phyloP scores from a whole-genome alignment of 495 filamentous ascomycete genomes.

The Penicillium coffeae region DNA sequence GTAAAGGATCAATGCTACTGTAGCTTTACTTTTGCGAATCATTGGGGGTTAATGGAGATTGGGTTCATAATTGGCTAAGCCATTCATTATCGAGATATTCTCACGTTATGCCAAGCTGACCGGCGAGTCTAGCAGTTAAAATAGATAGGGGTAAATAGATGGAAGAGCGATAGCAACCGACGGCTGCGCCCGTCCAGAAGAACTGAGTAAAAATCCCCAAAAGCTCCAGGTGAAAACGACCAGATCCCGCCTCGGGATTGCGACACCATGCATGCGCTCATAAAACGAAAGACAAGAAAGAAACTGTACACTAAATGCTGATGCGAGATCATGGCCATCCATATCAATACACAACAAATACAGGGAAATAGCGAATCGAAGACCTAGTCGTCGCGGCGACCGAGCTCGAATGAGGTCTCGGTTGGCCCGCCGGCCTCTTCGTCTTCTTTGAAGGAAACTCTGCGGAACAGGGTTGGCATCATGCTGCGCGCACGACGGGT shows the following conservation, averaged over 20 bases:
- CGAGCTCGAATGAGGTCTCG: constrained; percentile 43
- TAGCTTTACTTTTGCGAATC: too few species aligned
- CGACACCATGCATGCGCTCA: constrained; percentile 30
- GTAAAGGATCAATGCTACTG: too few species aligned
- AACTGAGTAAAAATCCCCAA: constrained; percentile 5
- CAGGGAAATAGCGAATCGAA: constrained; percentile 9
- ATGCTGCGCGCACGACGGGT: constrained; percentile 30
- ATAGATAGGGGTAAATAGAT: constrained; percentile 3
- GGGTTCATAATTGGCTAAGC: too few species aligned
- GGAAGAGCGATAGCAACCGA: constrained; percentile 5
- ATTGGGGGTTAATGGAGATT: too few species aligned
- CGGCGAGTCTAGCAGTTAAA: too few species aligned
- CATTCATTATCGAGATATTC: too few species aligned
- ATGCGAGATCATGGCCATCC: constrained; percentile 25
- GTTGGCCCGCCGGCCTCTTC: constrained; percentile 34
- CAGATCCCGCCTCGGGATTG: constrained; percentile 24
- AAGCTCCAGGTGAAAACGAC: constrained; percentile 24
- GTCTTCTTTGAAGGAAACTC: constrained; percentile 45
- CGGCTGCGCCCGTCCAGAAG: too few species aligned
- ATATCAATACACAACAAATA: constrained; percentile 27
- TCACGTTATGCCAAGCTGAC: too few species aligned
- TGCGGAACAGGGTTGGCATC: constrained; percentile 38
- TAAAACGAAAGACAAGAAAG: constrained; percentile 15
- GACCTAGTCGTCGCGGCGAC: constrained; percentile 36
- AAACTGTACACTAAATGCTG: constrained; percentile 27